These are phyloP conservation scores for Phalaenopsis aphrodite DNA, from an alignment of 106 monocot species.

Conservation along the genomic window DNA sequence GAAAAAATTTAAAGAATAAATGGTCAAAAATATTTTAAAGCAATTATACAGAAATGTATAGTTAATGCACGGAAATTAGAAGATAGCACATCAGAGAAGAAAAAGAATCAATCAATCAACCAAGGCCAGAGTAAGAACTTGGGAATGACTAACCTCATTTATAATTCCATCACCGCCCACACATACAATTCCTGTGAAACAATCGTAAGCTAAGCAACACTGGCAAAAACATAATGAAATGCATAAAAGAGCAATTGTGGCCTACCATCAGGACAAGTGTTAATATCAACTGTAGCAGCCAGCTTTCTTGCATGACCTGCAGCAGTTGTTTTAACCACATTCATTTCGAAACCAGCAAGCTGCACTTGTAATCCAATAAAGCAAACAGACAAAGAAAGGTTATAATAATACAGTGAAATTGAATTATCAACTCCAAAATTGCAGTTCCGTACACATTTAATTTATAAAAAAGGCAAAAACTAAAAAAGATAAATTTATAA, in stretches of 20 bases:
- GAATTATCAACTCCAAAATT: background rate
- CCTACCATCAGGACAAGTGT: conserved; percentile 85
- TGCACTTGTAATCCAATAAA: conserved; percentile 21
- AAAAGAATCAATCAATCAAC: background rate
- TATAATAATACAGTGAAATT: background rate
- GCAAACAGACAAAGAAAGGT: background rate
- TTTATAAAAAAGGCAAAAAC: background rate
- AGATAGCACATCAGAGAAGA: background rate
- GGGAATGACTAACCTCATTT: conserved; percentile 72
- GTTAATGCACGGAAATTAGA: background rate
- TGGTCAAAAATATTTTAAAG: background rate
- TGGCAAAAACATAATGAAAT: background rate
- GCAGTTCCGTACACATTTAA: background rate
- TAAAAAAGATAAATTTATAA: background rate
- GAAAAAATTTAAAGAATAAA: background rate
- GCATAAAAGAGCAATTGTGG: background rate
- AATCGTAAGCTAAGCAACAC: conserved; percentile 1
- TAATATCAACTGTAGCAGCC: conserved; percentile 85
- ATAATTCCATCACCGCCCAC: conserved; percentile 99
- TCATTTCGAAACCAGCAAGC: conserved; percentile 95
- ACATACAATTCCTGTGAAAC: conserved; percentile 77
- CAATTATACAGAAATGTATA: background rate
- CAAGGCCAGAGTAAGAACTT: background rate
- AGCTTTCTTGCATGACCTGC: conserved; percentile 91
- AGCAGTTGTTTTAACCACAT: conserved; percentile 82